Conservation (phyloP, 78 protist species). For the Abeoforma whisleri region DNA sequence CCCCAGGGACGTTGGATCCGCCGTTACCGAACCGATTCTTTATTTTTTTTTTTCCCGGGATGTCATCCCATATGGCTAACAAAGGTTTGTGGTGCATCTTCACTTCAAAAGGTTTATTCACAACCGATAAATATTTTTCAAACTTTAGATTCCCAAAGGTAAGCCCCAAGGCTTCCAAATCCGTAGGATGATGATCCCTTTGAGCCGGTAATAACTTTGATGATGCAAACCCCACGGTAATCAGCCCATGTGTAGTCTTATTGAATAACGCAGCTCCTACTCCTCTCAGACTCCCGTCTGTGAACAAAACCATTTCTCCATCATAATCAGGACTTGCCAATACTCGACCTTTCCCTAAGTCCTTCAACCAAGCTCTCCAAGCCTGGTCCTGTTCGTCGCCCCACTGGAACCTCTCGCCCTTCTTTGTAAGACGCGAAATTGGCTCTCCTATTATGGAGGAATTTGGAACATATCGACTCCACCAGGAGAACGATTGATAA, state of each 20-base stretch:
- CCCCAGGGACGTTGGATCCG: too few relatives aligned
- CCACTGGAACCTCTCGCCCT: neutral
- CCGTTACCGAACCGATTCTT: too few relatives aligned
- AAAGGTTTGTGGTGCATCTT: too few relatives aligned
- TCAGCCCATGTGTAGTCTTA: neutral
- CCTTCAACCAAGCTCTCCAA: neutral
- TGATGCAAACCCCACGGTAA: neutral
- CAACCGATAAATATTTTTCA: too few relatives aligned
- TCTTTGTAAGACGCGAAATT: neutral
- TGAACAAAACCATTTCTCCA: neutral
- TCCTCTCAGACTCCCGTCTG: neutral
- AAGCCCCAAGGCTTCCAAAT: too few relatives aligned
- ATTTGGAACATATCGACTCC: neutral
- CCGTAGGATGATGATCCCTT: too few relatives aligned
- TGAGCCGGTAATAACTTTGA: neutral
- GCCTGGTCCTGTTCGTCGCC: neutral
- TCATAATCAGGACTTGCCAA: neutral
- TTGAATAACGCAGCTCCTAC: neutral
- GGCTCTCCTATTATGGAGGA: neutral
- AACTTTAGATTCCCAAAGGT: too few relatives aligned
- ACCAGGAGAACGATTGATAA: neutral
- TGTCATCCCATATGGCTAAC: too few relatives aligned
- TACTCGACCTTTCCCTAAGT: too few relatives aligned
- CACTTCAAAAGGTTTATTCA: too few relatives aligned
- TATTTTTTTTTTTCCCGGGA: too few relatives aligned